Percentiles rank a stretch among this genome's conserved stretches.
These are phyloP conservation scores for Stropharia rugosoannulata DNA, from an alignment of 768 basidiomycete genomes.

Conservation along the genomic window DNA sequence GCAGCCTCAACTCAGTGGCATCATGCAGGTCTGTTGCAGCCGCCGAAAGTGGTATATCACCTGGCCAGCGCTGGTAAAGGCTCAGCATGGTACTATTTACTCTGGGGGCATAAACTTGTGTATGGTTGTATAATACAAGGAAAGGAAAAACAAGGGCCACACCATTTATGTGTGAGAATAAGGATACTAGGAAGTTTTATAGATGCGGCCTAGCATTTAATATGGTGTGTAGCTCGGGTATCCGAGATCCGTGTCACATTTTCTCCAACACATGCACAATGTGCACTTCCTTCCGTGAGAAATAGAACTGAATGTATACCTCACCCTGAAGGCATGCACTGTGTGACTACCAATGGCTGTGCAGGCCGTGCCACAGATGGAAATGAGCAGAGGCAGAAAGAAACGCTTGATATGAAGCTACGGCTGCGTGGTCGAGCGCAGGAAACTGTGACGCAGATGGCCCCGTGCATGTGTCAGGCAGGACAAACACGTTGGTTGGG, in stretches of 20 bases:
- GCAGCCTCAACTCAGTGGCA: neutral
- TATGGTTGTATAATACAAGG: neutral
- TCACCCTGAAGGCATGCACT: neutral
- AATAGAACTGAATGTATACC: neutral
- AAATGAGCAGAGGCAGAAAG: neutral
- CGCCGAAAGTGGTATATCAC: neutral
- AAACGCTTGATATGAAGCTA: neutral
- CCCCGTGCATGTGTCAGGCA: neutral
- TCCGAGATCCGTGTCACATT: neutral
- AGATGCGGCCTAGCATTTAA: neutral
- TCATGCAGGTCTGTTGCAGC: conserved; percentile 5
- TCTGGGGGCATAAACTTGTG: too few relatives aligned
- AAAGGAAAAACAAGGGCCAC: neutral
- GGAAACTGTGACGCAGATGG: neutral
- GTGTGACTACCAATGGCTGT: neutral
- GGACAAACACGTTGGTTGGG: neutral
- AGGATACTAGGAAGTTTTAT: too few relatives aligned
- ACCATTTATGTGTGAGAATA: neutral
- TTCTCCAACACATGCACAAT: neutral
- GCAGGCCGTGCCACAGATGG: neutral
- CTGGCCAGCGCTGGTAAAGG: too few relatives aligned
- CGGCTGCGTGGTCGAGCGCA: neutral
- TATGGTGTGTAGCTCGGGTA: neutral
- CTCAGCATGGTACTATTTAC: too few relatives aligned
- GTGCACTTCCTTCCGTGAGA: neutral